These are phyloP conservation scores for Ganoderma boninense DNA, from an alignment of 1,284 basidiomycete genomes.

Conservation along the genomic window DNA sequence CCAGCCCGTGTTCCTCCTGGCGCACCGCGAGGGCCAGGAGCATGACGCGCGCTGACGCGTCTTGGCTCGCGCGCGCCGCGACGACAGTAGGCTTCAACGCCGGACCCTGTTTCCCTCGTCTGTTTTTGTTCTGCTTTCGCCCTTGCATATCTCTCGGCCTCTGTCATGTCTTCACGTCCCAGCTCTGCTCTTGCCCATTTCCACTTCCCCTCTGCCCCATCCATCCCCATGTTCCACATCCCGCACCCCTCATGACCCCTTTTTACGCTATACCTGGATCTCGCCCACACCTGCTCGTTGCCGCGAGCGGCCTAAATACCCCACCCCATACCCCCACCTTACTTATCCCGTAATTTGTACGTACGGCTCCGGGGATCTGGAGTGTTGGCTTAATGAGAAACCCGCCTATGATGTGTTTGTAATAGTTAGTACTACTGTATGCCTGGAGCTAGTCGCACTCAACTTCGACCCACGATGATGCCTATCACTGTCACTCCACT, in stretches of 20 bases:
- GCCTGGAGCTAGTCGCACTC: neutral
- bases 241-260: neutral
- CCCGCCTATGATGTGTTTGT: neutral
- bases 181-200: neutral
- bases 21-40: neutral
- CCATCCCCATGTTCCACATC: neutral
- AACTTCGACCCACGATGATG: neutral
- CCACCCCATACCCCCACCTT: neutral
- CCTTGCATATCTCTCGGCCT: too few relatives aligned
- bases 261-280: neutral
- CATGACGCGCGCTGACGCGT: neutral
- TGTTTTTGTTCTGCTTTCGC: neutral
- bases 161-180: neutral
- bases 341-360: slow-evolving; percentile 3
- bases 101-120: neutral
- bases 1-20: neutral
- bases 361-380: neutral
- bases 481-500: neutral
- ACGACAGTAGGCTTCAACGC: neutral
- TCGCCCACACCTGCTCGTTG: neutral
- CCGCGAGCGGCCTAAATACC: neutral
- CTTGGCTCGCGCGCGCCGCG: neutral
- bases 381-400: neutral
- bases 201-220: neutral
- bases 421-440: neutral